Percentiles rank a stretch among this genome's conserved stretches.
Conservation (phyloP, 495 filamentous ascomycete species). For the Astrothelium subdiscretum region DNA sequence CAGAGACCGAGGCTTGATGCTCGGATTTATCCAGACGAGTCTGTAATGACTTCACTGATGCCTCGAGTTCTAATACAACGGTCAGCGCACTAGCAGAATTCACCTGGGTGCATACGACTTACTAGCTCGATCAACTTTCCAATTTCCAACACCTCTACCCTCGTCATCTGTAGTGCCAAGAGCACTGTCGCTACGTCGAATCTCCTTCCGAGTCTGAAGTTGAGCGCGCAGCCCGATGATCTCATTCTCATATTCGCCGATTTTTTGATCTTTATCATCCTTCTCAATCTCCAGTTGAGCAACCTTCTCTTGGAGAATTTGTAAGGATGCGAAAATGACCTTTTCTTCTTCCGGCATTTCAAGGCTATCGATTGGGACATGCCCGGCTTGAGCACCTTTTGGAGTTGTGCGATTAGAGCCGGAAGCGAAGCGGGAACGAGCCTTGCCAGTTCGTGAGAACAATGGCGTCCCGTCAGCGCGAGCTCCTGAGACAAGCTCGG, state of each 20-base stretch:
- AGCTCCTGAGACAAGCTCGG: constrained; percentile 58
- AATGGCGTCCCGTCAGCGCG: constrained; percentile 56
- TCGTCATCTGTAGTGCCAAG: constrained; percentile 35
- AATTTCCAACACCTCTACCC: constrained; percentile 18
- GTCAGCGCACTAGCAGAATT: not conserved
- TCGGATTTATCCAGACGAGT: constrained; percentile 46
- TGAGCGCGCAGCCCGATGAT: constrained; percentile 43
- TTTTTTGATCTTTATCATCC: constrained; percentile 42
- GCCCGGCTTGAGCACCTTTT: constrained; percentile 14
- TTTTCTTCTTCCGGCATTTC: constrained; percentile 59
- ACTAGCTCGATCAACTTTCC: constrained; percentile 45
- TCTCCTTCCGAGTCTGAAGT: constrained; percentile 33
- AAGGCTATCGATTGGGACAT: constrained; percentile 45
- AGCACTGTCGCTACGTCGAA: constrained; percentile 33
- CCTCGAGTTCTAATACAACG: constrained; percentile 40
- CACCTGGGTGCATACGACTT: constrained; percentile 17
- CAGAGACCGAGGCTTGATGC: constrained; percentile 47
- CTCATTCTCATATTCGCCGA: constrained; percentile 46
- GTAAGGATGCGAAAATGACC: constrained; percentile 54
- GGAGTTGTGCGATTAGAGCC: constrained; percentile 13
- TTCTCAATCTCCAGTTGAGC: constrained; percentile 48
- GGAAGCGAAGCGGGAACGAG: constrained; percentile 49
- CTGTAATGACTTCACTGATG: constrained; percentile 44
- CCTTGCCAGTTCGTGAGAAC: constrained; percentile 39
- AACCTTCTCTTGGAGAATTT: constrained; percentile 56